A percentile compares a stretch with the other conserved stretches of the same genome.
These are phyloP conservation scores for Colletotrichum paranaense DNA, from an alignment of 2,329 filamentous ascomycete genomes.

Conservation along the genomic window DNA sequence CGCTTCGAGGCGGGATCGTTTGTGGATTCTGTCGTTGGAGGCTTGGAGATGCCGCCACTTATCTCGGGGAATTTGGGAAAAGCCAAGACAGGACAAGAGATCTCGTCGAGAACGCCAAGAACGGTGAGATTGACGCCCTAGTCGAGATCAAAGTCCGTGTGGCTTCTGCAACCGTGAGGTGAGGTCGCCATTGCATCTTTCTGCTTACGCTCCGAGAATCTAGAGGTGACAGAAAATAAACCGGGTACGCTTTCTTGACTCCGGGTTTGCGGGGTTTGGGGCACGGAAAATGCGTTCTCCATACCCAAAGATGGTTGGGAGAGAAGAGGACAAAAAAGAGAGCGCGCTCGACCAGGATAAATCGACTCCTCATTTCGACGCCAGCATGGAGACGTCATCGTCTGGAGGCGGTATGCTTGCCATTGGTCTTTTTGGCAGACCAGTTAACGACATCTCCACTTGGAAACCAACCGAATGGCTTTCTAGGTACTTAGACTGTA, in stretches of 20 bases:
- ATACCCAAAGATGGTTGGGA: not conserved
- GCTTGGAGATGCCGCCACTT: not conserved
- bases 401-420: not conserved
- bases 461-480: not conserved
- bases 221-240: not conserved
- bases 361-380: constrained; percentile 5
- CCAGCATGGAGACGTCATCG: constrained; percentile 13
- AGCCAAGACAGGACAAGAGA: constrained; percentile 5
- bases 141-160: not conserved
- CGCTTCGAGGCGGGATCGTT: not conserved
- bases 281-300: not conserved
- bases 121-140: not conserved
- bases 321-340: not conserved
- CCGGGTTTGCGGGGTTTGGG: not conserved
- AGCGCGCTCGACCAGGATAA: not conserved
- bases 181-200: not conserved
- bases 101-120: not conserved
- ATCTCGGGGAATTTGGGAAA: not conserved
- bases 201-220: not conserved
- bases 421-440: constrained; percentile 11
- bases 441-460: not conserved
- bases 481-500: not conserved
- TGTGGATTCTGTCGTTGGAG: not conserved
- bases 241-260: not conserved
- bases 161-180: not conserved